Evolutionary conservation across 192 early-diverging fungal genomes (phyloP).

Genomic region (Coemansia sp.): DNA sequence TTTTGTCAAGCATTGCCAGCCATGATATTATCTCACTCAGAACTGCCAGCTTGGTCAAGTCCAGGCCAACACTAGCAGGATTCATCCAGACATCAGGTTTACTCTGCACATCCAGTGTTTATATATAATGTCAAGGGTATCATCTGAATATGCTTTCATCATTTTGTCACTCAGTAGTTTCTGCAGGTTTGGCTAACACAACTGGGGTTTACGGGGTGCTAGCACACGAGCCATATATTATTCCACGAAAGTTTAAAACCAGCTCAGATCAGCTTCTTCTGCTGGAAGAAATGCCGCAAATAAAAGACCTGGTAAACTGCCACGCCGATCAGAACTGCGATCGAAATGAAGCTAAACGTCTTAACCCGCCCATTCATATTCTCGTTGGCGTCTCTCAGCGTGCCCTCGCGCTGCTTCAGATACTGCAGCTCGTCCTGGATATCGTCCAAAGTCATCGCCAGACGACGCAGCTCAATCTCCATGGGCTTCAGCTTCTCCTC

Average conservation of each 20-base stretch:
- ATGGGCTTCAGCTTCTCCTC: slow-evolving; percentile 83
- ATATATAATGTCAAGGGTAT: too few species aligned
- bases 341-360: slow-evolving; percentile 64
- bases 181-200: neutral
- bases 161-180: neutral
- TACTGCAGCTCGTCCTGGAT: slow-evolving; percentile 85
- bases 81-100: too few species aligned
- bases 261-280: slow-evolving; percentile 80
- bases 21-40: too few species aligned
- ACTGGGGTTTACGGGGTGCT: slow-evolving; percentile 3
- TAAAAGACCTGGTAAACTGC: slow-evolving; percentile 80
- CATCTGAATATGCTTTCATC: neutral
- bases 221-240: slow-evolving; percentile 7
- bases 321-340: slow-evolving; percentile 70
- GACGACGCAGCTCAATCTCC: slow-evolving; percentile 81
- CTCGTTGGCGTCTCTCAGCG: slow-evolving; percentile 91
- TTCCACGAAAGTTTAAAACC: neutral
- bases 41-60: too few species aligned
- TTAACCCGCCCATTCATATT: slow-evolving; percentile 86
- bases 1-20: too few species aligned
- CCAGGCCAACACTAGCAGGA: too few species aligned
- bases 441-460: slow-evolving; percentile 74
- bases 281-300: slow-evolving; percentile 81
- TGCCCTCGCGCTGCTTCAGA: slow-evolving; percentile 74
- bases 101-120: too few species aligned